phyloP scores from a whole-genome alignment of 1,139 yeast genomes.

The Martiniozyma asiatica region DNA sequence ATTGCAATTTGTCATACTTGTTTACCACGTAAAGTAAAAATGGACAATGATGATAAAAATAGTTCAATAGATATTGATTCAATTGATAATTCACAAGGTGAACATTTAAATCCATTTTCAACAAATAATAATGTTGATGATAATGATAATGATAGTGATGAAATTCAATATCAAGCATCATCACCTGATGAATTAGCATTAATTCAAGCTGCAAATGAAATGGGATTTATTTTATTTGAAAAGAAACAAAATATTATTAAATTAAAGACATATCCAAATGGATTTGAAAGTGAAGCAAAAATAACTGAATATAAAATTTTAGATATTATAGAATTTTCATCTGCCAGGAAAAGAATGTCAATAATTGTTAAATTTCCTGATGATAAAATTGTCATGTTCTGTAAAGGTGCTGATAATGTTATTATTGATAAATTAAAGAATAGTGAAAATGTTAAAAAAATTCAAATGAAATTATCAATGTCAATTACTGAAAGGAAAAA shows the following conservation, averaged over 20 bases:
- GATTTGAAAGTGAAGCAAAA: conserved; percentile 53
- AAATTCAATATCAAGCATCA: conserved; percentile 74
- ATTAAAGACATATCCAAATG: conserved; percentile 72
- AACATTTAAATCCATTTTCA: conserved; percentile 6
- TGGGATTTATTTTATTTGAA: conserved; percentile 75
- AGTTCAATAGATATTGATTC: conserved; percentile 8
- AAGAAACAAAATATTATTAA: conserved; percentile 48
- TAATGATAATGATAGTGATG: conserved; percentile 34
- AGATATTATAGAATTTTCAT: conserved; percentile 76
- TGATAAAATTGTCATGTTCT: conserved; percentile 61
- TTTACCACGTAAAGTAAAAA: conserved; percentile 40
- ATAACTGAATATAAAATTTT: conserved; percentile 62
- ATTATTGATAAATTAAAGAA: conserved; percentile 64
- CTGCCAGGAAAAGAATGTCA: conserved; percentile 90
- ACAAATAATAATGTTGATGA: conserved; percentile 10
- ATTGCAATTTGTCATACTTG: conserved; percentile 87
- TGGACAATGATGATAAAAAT: conserved; percentile 6
- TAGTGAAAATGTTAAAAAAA: conserved; percentile 44
- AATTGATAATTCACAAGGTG: conserved; percentile 4
- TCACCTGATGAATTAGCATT: conserved; percentile 95
- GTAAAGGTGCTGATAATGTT: conserved; percentile 96
- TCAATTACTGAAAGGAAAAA: conserved; percentile 54
- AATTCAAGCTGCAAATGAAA: conserved; percentile 86
- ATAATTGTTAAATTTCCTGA: conserved; percentile 73
- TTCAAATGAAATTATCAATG: conserved; percentile 51